Evolutionary conservation across 1,139 yeast species (phyloP).

Genomic region (Kurtzmaniella quercitrusa): DNA sequence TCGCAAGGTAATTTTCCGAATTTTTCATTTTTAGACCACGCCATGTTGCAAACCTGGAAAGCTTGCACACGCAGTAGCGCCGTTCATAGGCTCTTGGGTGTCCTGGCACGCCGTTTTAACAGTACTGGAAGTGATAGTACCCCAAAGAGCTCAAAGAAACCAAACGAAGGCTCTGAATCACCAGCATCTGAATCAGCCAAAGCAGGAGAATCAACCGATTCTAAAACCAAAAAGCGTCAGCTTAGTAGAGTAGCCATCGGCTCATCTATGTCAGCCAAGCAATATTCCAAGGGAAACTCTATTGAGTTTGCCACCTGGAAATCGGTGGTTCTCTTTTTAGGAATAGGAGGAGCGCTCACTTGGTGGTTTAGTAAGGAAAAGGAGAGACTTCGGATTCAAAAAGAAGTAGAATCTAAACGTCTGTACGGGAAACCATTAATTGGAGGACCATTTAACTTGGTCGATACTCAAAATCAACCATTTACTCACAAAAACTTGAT

Average conservation of each 20-base stretch:
- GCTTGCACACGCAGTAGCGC: neutral
- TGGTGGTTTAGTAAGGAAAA: conserved; percentile 70
- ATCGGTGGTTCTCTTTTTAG: conserved; percentile 62
- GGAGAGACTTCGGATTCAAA: conserved; percentile 66
- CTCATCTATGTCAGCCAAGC: conserved; percentile 24
- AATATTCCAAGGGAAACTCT: conserved; percentile 31
- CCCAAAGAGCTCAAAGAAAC: neutral
- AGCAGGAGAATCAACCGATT: too few species aligned
- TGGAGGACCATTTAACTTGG: conserved; percentile 81
- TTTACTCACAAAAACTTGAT: conserved; percentile 75
- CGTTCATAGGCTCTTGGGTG: conserved; percentile 8
- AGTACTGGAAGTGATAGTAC: neutral
- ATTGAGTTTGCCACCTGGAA: conserved; percentile 87
- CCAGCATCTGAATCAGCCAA: too few species aligned
- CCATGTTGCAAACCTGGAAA: neutral
- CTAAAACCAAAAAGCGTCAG: conserved; percentile 43
- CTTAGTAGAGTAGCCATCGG: conserved; percentile 49
- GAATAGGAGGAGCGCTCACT: conserved; percentile 67
- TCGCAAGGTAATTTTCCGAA: too few species aligned
- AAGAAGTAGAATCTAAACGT: conserved; percentile 78
- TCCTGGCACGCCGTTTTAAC: conserved; percentile 1
- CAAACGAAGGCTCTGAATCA: neutral
- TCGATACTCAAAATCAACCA: conserved; percentile 63
- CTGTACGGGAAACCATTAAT: conserved; percentile 90
- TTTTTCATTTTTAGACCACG: neutral